Percentiles rank a stretch among this genome's conserved stretches.
Conservation (phyloP, 176 grass and related monocot genomes). For the Eragrostis curvula region DNA sequence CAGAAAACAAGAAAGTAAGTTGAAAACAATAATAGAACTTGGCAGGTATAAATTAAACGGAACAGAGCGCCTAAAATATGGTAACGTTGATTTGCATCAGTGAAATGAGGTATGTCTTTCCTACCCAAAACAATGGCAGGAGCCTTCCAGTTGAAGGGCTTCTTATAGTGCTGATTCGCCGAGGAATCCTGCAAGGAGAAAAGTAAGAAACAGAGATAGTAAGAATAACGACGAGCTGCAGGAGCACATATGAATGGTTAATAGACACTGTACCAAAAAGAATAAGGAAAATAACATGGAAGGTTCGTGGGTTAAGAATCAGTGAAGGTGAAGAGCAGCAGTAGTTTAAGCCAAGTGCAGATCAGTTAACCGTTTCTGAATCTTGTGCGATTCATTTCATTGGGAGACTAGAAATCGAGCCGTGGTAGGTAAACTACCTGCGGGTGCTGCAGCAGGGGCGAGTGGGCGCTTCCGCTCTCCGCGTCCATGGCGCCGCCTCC, state of each 20-base stretch:
- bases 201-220: neutral
- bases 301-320: neutral
- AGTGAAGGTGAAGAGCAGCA: neutral
- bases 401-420: neutral
- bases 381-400: neutral
- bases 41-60: neutral
- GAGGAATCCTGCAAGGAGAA: slow-evolving; percentile 52
- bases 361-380: neutral
- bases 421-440: neutral
- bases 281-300: neutral
- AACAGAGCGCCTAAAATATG: neutral
- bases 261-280: neutral
- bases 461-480: neutral
- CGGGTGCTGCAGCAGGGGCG: neutral
- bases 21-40: neutral
- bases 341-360: neutral
- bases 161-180: slow-evolving; percentile 35
- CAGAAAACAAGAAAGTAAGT: neutral
- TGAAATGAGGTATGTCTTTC: neutral
- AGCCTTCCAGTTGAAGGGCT: slow-evolving; percentile 68
- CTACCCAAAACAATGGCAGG: slow-evolving; percentile 78
- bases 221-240: no score
- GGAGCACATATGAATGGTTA: neutral
- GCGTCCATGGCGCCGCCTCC: neutral
- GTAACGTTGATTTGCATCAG: neutral